Conservation (phyloP, 768 basidiomycete species). For the Ephemerocybe angulata region DNA sequence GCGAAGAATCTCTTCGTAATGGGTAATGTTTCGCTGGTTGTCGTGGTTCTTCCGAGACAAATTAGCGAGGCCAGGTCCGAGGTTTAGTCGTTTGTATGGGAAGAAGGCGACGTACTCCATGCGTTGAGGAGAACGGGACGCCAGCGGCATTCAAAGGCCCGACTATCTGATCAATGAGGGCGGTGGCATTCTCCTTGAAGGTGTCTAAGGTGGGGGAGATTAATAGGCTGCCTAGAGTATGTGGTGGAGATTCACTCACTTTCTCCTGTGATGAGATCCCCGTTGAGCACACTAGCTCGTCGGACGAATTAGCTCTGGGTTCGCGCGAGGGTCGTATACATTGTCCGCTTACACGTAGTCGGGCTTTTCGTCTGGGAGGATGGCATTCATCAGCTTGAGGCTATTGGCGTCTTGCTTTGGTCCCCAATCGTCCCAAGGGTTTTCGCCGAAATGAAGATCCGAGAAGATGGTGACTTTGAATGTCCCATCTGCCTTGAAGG, state of each 20-base stretch:
- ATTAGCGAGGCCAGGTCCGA: background rate
- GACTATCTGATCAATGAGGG: slow-evolving; percentile 60
- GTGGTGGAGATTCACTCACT: slow-evolving; percentile 37
- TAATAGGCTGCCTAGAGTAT: background rate
- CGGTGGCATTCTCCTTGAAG: slow-evolving; percentile 63
- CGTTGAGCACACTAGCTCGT: slow-evolving; percentile 56
- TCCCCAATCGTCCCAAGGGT: slow-evolving; percentile 68
- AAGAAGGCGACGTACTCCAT: slow-evolving; percentile 50
- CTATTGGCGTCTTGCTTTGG: slow-evolving; percentile 66
- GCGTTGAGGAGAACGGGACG: slow-evolving; percentile 65
- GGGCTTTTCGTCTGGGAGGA: slow-evolving; percentile 57
- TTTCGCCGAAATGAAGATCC: slow-evolving; percentile 74
- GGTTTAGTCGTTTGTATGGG: background rate
- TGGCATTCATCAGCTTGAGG: slow-evolving; percentile 49
- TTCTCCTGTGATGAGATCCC: slow-evolving; percentile 73
- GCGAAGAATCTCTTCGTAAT: slow-evolving; percentile 60
- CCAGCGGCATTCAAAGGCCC: slow-evolving; percentile 52
- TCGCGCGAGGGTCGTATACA: background rate
- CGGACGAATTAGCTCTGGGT: slow-evolving; percentile 2
- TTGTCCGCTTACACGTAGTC: slow-evolving; percentile 58
- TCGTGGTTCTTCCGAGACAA: slow-evolving; percentile 59
- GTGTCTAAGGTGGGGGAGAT: slow-evolving; percentile 41
- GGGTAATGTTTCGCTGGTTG: slow-evolving; percentile 69
- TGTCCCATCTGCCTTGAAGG: slow-evolving; percentile 53
- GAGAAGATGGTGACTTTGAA: slow-evolving; percentile 76